These are phyloP conservation scores for Coprinopsis strossmayeri DNA, from an alignment of 768 basidiomycete genomes.

Conservation along the genomic window DNA sequence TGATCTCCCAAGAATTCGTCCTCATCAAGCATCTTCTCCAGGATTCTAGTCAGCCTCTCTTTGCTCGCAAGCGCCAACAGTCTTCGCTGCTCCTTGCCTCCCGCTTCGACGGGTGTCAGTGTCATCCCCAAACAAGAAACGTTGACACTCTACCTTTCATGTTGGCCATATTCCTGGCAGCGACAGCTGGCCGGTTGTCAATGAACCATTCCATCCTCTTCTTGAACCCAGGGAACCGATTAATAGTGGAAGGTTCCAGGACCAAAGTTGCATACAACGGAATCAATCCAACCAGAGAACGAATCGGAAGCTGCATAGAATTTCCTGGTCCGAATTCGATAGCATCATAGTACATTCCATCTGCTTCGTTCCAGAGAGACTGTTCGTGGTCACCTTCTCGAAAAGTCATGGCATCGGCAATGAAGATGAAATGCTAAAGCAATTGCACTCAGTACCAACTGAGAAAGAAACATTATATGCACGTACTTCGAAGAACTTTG, in stretches of 20 bases:
- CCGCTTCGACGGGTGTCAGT: slow-evolving; percentile 18
- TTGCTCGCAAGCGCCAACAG: slow-evolving; percentile 88
- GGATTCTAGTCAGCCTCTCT: slow-evolving; percentile 79
- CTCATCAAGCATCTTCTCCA: slow-evolving; percentile 97
- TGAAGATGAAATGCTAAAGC: slow-evolving; percentile 90
- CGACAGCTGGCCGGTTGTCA: slow-evolving; percentile 83
- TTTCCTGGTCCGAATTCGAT: slow-evolving; percentile 80
- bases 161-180: slow-evolving; percentile 91
- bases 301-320: slow-evolving; percentile 87
- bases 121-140: too few relatives aligned
- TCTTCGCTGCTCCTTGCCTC: slow-evolving; percentile 80
- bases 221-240: slow-evolving; percentile 95
- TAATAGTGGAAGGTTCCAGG: slow-evolving; percentile 82
- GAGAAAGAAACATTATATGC: neutral
- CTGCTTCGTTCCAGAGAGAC: slow-evolving; percentile 92
- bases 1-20: slow-evolving; percentile 94
- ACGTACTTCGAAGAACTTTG: slow-evolving; percentile 87
- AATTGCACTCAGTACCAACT: neutral
- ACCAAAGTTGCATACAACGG: slow-evolving; percentile 94
- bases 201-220: slow-evolving; percentile 99
- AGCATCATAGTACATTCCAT: slow-evolving; percentile 98
- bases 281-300: slow-evolving; percentile 95
- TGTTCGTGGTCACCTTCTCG: slow-evolving; percentile 68
- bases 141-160: slow-evolving; percentile 92
- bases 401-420: slow-evolving; percentile 98